A percentile compares a stretch with the other conserved stretches of the same genome.
Conservation (phyloP, 352 stramenopile species). For the Aphanomyces invadans region DNA sequence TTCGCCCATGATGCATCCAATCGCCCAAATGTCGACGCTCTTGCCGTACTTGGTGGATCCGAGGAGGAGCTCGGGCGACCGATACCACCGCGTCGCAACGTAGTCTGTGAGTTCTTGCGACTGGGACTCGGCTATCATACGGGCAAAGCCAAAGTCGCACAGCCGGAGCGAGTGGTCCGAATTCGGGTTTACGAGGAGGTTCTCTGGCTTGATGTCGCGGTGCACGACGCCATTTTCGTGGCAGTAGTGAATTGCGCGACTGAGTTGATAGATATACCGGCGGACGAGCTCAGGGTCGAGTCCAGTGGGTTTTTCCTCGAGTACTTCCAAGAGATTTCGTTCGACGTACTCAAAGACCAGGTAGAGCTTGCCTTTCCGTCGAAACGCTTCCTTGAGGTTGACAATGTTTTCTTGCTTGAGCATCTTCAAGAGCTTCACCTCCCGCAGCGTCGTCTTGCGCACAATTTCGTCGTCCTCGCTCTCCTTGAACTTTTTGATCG, state of each 20-base stretch:
- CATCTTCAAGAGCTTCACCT: slow-evolving; percentile 47
- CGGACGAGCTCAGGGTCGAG: slow-evolving; percentile 47
- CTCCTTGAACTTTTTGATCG: slow-evolving; percentile 87
- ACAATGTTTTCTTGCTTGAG: slow-evolving; percentile 61
- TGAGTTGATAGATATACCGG: slow-evolving; percentile 63
- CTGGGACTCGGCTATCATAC: slow-evolving; percentile 30
- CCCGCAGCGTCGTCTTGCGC: slow-evolving; percentile 88
- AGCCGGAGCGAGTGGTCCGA: slow-evolving; percentile 52
- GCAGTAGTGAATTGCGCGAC: slow-evolving; percentile 53
- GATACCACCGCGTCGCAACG: slow-evolving; percentile 65
- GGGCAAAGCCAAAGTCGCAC: slow-evolving; percentile 74
- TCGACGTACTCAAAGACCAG: slow-evolving; percentile 71
- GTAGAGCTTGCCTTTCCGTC: slow-evolving; percentile 59
- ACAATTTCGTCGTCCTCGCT: slow-evolving; percentile 88
- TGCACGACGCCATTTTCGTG: slow-evolving; percentile 63
- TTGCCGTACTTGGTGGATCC: slow-evolving; percentile 43
- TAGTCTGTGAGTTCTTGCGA: slow-evolving; percentile 59
- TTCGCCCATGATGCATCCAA: slow-evolving; percentile 78
- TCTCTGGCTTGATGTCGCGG: slow-evolving; percentile 76
- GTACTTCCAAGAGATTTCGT: slow-evolving; percentile 59
- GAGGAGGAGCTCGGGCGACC: slow-evolving; percentile 54
- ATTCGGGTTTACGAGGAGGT: slow-evolving; percentile 47
- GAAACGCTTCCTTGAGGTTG: slow-evolving; percentile 50
- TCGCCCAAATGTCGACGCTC: slow-evolving; percentile 61
- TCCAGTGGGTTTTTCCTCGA: slow-evolving; percentile 82